A percentile compares a stretch with the other conserved stretches of the same genome.
phyloP scores from a whole-genome alignment of 148 eudicot genomes.

The Silene conica region DNA sequence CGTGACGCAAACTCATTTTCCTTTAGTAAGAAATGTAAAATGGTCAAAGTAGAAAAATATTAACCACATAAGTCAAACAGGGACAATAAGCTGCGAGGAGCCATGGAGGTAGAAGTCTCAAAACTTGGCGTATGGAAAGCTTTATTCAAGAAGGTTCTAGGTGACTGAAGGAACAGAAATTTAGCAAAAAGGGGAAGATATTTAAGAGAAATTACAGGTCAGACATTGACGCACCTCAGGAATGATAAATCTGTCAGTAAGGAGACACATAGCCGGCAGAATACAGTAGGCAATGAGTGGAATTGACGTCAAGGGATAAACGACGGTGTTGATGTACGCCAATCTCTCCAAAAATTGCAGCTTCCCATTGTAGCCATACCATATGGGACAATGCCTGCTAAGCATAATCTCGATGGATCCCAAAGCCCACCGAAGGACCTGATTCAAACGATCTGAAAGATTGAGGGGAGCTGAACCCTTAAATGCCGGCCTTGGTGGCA shows the following conservation, averaged over 20 bases:
- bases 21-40: not conserved
- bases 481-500: conserved; percentile 69
- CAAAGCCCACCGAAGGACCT: conserved; percentile 76
- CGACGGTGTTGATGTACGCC: conserved; percentile 69
- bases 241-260: conserved; percentile 56
- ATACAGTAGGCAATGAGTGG: conserved; percentile 66
- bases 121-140: not conserved
- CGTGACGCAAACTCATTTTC: not conserved
- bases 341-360: conserved; percentile 57
- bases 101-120: too few species aligned
- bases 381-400: conserved; percentile 73
- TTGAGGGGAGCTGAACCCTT: conserved; percentile 80
- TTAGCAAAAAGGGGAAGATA: not conserved
- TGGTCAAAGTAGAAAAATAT: not conserved
- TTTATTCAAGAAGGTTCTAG: not conserved
- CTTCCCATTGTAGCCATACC: conserved; percentile 68
- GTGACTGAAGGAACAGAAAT: not conserved
- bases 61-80: not conserved
- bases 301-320: conserved; percentile 64
- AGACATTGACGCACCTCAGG: conserved; percentile 25
- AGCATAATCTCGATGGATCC: conserved; percentile 67
- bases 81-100: not conserved
- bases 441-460: conserved; percentile 75
- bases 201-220: not conserved
- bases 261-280: conserved; percentile 64